phyloP scores from a whole-genome alignment of 805 yeast genomes.

The Babjeviella inositovora region DNA sequence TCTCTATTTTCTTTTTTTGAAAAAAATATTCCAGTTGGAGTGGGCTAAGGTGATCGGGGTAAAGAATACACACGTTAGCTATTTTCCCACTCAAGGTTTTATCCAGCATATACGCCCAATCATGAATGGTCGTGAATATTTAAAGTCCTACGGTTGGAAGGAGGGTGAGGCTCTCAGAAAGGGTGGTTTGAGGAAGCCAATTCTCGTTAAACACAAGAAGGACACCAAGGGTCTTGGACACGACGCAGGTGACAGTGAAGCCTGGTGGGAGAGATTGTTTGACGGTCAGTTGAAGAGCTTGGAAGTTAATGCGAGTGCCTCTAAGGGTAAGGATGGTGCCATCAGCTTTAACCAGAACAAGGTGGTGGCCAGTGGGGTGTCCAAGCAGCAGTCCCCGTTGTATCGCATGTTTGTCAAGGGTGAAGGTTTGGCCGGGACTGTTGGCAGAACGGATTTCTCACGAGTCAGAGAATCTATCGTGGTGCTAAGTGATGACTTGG shows the following conservation, averaged over 20 bases:
- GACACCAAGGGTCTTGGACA: constrained; percentile 88
- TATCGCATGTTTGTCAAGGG: constrained; percentile 83
- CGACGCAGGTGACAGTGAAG: constrained; percentile 54
- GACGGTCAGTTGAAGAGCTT: constrained; percentile 81
- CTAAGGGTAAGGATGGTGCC: constrained; percentile 9
- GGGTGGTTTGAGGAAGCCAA: constrained; percentile 77
- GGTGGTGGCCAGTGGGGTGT: constrained; percentile 24
- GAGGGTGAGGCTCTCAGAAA: constrained; percentile 74
- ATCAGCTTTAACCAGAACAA: constrained; percentile 42
- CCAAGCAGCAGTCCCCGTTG: constrained; percentile 49
- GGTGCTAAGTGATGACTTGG: constrained; percentile 4
- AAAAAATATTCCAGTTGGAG: too few relatives aligned
- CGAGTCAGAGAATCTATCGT: constrained; percentile 3
- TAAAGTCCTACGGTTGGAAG: constrained; percentile 76
- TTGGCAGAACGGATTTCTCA: constrained; percentile 17
- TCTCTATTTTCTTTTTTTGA: too few relatives aligned
- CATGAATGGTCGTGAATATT: constrained; percentile 70
- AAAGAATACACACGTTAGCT: too few relatives aligned
- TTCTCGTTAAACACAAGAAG: constrained; percentile 77
- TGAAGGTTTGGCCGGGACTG: constrained; percentile 69
- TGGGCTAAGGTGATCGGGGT: too few relatives aligned
- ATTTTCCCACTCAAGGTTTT: too few relatives aligned
- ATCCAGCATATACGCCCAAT: too few relatives aligned
- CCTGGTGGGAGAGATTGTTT: constrained; percentile 96
- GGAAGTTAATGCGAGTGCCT: constrained; percentile 25